phyloP scores from a whole-genome alignment of 352 stramenopile genomes.

The Globisporangium perplexum region DNA sequence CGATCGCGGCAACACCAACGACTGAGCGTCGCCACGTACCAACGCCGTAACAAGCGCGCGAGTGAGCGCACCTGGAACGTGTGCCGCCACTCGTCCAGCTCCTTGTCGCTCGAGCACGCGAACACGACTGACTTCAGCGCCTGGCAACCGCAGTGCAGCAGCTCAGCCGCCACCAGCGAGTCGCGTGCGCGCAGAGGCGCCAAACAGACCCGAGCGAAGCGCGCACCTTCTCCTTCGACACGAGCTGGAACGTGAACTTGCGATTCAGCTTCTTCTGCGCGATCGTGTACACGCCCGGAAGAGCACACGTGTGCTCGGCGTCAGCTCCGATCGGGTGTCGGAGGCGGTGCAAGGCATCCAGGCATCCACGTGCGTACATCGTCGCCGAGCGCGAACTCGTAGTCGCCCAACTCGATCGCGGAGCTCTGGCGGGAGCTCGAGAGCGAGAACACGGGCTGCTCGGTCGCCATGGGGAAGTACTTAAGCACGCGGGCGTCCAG shows the following conservation, averaged over 20 bases:
- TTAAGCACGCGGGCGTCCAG: slow-evolving; percentile 65
- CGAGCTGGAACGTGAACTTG: slow-evolving; percentile 61
- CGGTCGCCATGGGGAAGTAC: slow-evolving; percentile 65
- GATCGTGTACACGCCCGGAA: neutral
- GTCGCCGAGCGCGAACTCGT: slow-evolving; percentile 33
- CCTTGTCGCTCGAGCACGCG: slow-evolving; percentile 47
- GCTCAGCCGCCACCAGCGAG: neutral
- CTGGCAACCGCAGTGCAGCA: slow-evolving; percentile 12
- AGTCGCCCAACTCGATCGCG: slow-evolving; percentile 39
- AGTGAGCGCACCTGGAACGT: slow-evolving; percentile 33
- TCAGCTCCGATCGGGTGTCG: neutral
- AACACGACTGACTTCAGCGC: slow-evolving; percentile 47
- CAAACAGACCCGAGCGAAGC: neutral
- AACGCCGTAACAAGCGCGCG: neutral
- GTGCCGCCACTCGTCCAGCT: slow-evolving; percentile 53
- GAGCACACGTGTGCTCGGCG: neutral
- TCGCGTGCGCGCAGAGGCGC: no score
- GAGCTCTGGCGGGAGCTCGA: slow-evolving; percentile 41
- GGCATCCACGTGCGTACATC: slow-evolving; percentile 21
- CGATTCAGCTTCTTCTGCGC: slow-evolving; percentile 49
- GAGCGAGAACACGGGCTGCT: slow-evolving; percentile 53
- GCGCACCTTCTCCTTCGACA: slow-evolving; percentile 43
- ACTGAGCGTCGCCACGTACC: neutral
- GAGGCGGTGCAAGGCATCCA: neutral
- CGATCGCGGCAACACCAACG: neutral